Percentiles rank a stretch among this genome's conserved stretches.
phyloP scores from a whole-genome alignment of 495 filamentous ascomycete species.

The Penicillium samsonianum region DNA sequence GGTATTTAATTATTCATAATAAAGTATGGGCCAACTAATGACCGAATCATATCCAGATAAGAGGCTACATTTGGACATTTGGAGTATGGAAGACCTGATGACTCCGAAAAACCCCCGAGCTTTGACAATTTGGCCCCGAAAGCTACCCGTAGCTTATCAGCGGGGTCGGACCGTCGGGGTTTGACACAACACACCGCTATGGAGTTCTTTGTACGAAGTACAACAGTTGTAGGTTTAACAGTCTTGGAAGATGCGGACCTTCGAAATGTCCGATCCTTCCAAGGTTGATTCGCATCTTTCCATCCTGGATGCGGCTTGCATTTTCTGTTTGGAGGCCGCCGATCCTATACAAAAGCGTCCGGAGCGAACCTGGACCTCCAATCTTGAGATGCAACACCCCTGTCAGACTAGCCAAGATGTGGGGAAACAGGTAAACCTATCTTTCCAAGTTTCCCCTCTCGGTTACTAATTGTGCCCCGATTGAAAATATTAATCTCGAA shows the following conservation, averaged over 20 bases:
- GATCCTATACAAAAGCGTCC: constrained; percentile 6
- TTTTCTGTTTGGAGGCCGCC: background rate
- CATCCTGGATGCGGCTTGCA: background rate
- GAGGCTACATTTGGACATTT: background rate
- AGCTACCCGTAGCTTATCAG: background rate
- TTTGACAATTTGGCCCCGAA: no score
- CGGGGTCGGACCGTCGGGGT: background rate
- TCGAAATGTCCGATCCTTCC: background rate
- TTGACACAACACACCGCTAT: background rate
- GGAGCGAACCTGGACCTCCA: background rate
- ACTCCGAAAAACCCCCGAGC: no score
- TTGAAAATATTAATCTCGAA: background rate
- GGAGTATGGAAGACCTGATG: background rate
- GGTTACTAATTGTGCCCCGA: background rate
- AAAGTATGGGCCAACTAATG: background rate
- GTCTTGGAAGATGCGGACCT: no score
- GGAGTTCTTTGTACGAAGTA: no score
- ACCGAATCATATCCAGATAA: background rate
- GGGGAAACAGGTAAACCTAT: constrained; percentile 38
- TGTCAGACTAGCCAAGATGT: constrained; percentile 28
- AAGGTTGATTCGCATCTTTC: background rate
- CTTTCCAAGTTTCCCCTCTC: constrained; percentile 6
- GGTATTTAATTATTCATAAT: background rate
- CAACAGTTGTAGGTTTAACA: no score
- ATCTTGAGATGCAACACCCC: constrained; percentile 3